phyloP scores from a whole-genome alignment of 1,284 basidiomycete species.

The Leccinum solheimii region DNA sequence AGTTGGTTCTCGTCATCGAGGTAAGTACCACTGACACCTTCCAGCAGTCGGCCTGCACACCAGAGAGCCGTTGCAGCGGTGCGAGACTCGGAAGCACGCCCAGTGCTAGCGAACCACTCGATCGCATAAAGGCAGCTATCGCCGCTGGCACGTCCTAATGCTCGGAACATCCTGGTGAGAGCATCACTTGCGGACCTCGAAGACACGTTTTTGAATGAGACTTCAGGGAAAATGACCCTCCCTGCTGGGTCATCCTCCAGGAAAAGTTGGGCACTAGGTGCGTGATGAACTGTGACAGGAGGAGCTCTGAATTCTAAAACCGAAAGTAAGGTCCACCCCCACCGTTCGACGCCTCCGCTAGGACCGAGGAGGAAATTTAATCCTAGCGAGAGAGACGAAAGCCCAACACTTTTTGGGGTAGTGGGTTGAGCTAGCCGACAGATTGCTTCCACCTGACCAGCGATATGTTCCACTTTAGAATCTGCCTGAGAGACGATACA shows the following conservation, averaged over 20 bases:
- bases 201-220: constrained; percentile 63
- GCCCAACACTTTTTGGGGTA: constrained; percentile 19
- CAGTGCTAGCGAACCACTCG: constrained; percentile 79
- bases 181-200: constrained; percentile 54
- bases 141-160: constrained; percentile 69
- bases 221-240: constrained; percentile 54
- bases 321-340: constrained; percentile 82
- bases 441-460: constrained; percentile 68
- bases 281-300: constrained; percentile 46
- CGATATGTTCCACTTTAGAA: constrained; percentile 64
- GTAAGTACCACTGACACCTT: constrained; percentile 60
- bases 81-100: constrained; percentile 43
- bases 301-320: constrained; percentile 72
- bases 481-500: constrained; percentile 71
- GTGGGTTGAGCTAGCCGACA: constrained; percentile 50
- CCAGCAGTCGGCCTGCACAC: constrained; percentile 74
- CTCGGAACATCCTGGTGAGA: constrained; percentile 68
- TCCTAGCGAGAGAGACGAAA: constrained; percentile 50
- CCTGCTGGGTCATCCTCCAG: constrained; percentile 52
- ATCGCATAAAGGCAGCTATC: constrained; percentile 71
- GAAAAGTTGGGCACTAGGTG: constrained; percentile 53
- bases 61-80: constrained; percentile 76
- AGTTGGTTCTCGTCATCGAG: constrained; percentile 33
- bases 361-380: constrained; percentile 77
- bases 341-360: constrained; percentile 80